Conservation (phyloP, 176 grass and related monocot species). For the Aegilops sharonensis region DNA sequence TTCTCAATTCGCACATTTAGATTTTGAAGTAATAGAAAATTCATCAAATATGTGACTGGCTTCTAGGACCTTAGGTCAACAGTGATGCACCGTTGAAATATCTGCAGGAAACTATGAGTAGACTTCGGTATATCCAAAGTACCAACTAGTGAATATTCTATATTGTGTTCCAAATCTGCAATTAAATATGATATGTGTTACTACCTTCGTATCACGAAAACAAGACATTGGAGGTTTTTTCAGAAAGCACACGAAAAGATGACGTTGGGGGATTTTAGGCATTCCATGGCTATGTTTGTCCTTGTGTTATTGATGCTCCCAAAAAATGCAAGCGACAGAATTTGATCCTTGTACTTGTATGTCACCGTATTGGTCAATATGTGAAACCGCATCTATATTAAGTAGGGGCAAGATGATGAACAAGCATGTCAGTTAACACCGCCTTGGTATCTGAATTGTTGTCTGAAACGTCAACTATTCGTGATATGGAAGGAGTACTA, state of each 20-base stretch:
- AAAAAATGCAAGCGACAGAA: background rate
- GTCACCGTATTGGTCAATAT: background rate
- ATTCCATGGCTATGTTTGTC: background rate
- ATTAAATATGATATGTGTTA: background rate
- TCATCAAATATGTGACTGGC: background rate
- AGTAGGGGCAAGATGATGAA: background rate
- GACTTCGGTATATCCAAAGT: background rate
- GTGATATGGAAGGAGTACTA: background rate
- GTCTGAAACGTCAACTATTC: background rate
- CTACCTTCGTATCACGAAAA: background rate
- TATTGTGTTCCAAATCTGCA: background rate
- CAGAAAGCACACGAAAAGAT: background rate
- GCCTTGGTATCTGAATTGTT: background rate
- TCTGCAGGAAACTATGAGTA: constrained; percentile 3
- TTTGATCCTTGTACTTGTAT: background rate
- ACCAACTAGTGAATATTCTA: background rate
- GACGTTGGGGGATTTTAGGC: background rate
- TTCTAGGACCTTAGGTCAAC: constrained; percentile 11
- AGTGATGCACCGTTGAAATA: background rate
- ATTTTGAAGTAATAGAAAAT: background rate
- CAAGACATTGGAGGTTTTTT: background rate
- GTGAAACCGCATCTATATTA: background rate
- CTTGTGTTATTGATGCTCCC: background rate
- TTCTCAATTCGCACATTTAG: background rate
- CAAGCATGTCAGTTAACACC: background rate